phyloP scores from a whole-genome alignment of 1,139 yeast genomes.

The Saccharomycopsis phalli region DNA sequence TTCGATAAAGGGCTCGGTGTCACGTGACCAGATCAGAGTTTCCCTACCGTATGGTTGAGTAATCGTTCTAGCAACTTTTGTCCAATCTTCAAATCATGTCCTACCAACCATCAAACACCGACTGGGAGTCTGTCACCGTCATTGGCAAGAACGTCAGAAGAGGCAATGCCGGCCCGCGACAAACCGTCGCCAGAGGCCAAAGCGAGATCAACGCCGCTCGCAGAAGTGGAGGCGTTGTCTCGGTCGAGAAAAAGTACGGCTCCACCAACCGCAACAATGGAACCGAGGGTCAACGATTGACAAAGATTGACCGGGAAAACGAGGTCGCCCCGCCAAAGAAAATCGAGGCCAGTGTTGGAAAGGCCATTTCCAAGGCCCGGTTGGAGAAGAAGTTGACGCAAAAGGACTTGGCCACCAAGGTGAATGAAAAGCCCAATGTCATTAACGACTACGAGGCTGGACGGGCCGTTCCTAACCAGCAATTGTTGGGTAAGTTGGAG shows the following conservation, averaged over 20 bases:
- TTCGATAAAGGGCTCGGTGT: no score
- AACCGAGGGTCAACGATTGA: slow-evolving; percentile 90
- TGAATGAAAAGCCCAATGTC: slow-evolving; percentile 92
- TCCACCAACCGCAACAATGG: slow-evolving; percentile 56
- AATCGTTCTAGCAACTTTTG: neutral
- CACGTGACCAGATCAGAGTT: no score
- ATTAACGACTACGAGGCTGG: slow-evolving; percentile 97
- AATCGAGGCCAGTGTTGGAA: slow-evolving; percentile 76
- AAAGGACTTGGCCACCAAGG: slow-evolving; percentile 90
- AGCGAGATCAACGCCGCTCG: slow-evolving; percentile 87
- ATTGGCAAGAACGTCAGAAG: slow-evolving; percentile 85
- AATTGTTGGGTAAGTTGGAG: slow-evolving; percentile 83
- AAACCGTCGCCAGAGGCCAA: slow-evolving; percentile 68
- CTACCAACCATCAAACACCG: slow-evolving; percentile 29
- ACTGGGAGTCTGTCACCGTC: slow-evolving; percentile 85
- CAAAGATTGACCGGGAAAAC: slow-evolving; percentile 88
- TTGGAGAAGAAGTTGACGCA: slow-evolving; percentile 85
- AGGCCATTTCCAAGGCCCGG: slow-evolving; percentile 78
- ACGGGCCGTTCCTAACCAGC: slow-evolving; percentile 95
- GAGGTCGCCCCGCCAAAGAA: slow-evolving; percentile 92
- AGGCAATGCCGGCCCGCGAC: slow-evolving; percentile 86
- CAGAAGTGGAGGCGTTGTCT: slow-evolving; percentile 79
- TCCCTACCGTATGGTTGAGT: no score
- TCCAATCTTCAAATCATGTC: slow-evolving; percentile 4
- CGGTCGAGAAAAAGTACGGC: slow-evolving; percentile 88